Conservation (phyloP, 768 basidiomycete species). For the Rhizopogon salebrosus region DNA sequence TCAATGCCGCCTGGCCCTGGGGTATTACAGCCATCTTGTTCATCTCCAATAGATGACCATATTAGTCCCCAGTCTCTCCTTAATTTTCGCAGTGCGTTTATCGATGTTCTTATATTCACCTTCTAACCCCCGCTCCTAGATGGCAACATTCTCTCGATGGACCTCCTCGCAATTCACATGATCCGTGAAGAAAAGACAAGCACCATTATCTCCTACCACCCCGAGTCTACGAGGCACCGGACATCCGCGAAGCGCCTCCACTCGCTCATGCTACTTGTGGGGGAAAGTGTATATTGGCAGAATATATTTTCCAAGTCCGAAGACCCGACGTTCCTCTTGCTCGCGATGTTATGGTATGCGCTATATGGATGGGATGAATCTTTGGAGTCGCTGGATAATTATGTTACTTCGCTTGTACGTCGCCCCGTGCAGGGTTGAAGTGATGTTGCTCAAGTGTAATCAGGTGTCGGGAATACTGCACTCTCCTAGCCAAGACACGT, state of each 20-base stretch:
- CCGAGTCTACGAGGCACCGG: constrained; percentile 4
- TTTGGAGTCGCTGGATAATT: constrained; percentile 43
- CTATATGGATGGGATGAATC: constrained; percentile 61
- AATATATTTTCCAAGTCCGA: constrained; percentile 21
- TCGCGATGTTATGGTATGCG: constrained; percentile 54
- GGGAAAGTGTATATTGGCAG: constrained; percentile 28
- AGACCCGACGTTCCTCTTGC: constrained; percentile 52
- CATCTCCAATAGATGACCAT: not conserved
- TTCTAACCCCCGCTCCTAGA: constrained; percentile 11
- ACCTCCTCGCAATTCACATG: constrained; percentile 53
- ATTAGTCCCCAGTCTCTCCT: constrained; percentile 53
- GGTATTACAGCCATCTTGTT: not conserved
- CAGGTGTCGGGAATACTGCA: constrained; percentile 44
- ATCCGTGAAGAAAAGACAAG: constrained; percentile 24
- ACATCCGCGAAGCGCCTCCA: constrained; percentile 21
- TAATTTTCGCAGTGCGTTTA: constrained; percentile 27
- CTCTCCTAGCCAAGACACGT: constrained; percentile 45
- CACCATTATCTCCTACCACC: constrained; percentile 27
- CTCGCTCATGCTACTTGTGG: constrained; percentile 23
- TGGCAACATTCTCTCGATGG: constrained; percentile 25
- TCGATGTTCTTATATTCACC: not conserved
- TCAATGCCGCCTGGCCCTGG: too few relatives aligned
- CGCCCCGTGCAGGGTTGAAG: not conserved
- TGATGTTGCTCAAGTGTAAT: not conserved
- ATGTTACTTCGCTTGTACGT: constrained; percentile 48